phyloP scores from a whole-genome alignment of 2,329 filamentous ascomycete species.

The Trichoderma sp. region DNA sequence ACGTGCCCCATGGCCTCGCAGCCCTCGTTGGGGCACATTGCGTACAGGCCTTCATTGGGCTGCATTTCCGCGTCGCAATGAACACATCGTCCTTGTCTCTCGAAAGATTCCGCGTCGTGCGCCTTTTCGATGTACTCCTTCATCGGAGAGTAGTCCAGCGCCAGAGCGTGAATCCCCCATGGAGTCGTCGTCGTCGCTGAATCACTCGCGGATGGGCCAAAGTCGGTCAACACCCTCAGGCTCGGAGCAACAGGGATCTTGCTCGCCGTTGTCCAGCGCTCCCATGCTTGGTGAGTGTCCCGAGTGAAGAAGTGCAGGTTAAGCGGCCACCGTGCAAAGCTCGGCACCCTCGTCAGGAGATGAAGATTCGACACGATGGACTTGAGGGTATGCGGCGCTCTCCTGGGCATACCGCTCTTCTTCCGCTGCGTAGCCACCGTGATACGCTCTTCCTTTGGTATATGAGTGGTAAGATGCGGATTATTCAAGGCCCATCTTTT shows the following conservation, averaged over 20 bases:
- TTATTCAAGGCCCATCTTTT: conserved; percentile 92
- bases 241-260: conserved; percentile 50
- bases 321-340: conserved; percentile 83
- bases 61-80: conserved; percentile 53
- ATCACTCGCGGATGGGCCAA: conserved; percentile 39
- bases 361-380: conserved; percentile 80
- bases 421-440: conserved; percentile 55
- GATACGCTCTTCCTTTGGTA: conserved; percentile 65
- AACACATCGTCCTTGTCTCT: conserved; percentile 58
- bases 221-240: conserved; percentile 62
- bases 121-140: conserved; percentile 59
- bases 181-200: conserved; percentile 31
- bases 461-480: conserved; percentile 77
- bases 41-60: conserved; percentile 55
- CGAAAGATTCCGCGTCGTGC: conserved; percentile 56
- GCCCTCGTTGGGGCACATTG: conserved; percentile 55
- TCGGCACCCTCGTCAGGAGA: conserved; percentile 74
- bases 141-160: conserved; percentile 58
- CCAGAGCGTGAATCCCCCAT: conserved; percentile 57
- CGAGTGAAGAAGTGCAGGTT: conserved; percentile 74
- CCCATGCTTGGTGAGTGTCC: conserved; percentile 72
- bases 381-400: conserved; percentile 62
- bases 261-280: conserved; percentile 55
- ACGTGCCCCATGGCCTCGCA: conserved; percentile 63
- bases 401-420: conserved; percentile 56